A percentile compares a stretch with the other conserved stretches of the same genome.
phyloP scores from a whole-genome alignment of 495 filamentous ascomycete genomes.

The Sabuloglossum arenarium region DNA sequence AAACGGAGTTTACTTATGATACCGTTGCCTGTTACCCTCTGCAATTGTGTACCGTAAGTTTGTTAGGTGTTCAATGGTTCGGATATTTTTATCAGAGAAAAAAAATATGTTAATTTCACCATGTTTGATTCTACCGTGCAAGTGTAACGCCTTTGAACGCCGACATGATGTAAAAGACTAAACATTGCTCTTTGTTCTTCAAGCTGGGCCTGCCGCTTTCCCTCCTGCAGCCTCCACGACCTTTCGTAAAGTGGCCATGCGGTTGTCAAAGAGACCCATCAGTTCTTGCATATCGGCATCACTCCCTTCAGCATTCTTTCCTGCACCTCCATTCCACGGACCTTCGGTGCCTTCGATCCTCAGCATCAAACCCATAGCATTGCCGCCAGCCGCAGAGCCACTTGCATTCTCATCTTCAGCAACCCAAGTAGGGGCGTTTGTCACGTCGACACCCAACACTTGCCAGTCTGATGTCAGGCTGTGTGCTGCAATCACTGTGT shows the following conservation, averaged over 20 bases:
- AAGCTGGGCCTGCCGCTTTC: conserved; percentile 1
- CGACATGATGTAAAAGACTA: neutral
- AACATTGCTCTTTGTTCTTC: neutral
- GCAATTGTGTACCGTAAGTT: neutral
- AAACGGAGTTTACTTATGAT: neutral
- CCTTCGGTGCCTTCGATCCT: conserved; percentile 36
- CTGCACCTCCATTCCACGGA: conserved; percentile 16
- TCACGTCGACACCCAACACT: conserved; percentile 27
- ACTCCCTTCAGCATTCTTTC: neutral
- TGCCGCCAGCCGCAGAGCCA: conserved; percentile 11
- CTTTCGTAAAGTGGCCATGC: conserved; percentile 31
- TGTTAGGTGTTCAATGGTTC: neutral
- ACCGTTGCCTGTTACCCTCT: too few species aligned
- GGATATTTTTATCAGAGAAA: neutral
- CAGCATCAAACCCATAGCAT: conserved; percentile 32
- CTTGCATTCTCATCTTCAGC: conserved; percentile 18
- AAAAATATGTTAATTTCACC: neutral
- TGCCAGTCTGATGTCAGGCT: conserved; percentile 32
- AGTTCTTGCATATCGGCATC: conserved; percentile 20
- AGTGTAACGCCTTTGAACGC: neutral
- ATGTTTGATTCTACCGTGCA: neutral
- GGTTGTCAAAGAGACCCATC: conserved; percentile 45
- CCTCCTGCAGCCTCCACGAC: conserved; percentile 24
- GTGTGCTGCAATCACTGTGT: conserved; percentile 25
- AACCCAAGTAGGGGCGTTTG: conserved; percentile 36